Evolutionary conservation across 805 yeast species (phyloP).

Genomic region (Wickerhamomyces tratensis): DNA sequence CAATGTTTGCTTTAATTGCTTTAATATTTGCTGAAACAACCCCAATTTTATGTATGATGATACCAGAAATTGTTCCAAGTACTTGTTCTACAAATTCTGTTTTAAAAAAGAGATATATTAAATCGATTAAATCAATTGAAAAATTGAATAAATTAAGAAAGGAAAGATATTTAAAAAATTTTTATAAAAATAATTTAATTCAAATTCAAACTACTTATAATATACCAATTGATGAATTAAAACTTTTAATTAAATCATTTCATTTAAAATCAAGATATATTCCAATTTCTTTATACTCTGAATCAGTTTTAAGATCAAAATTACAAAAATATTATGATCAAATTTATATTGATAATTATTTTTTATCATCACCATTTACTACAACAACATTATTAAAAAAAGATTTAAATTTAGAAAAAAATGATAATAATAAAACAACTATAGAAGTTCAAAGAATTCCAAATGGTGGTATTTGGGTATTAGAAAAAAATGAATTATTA

Average conservation of each 20-base stretch:
- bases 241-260: constrained; percentile 25
- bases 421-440: constrained; percentile 1
- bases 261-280: constrained; percentile 29
- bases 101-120: constrained; percentile 23
- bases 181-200: constrained; percentile 13
- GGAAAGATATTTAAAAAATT: constrained; percentile 4
- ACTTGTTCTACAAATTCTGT: constrained; percentile 44
- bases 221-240: constrained; percentile 28
- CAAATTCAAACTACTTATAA: constrained; percentile 39
- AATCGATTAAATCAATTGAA: constrained; percentile 11
- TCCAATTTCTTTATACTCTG: constrained; percentile 30
- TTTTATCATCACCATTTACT: constrained; percentile 11
- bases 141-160: constrained; percentile 9
- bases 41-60: constrained; percentile 38
- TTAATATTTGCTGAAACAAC: constrained; percentile 44
- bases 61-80: constrained; percentile 49
- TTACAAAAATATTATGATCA: constrained; percentile 31
- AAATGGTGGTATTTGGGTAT: constrained; percentile 33
- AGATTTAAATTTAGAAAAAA: constrained; percentile 5
- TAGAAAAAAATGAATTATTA: constrained; percentile 41
- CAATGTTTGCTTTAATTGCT: constrained; percentile 38
- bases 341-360: constrained; percentile 43
- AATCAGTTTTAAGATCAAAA: constrained; percentile 24
- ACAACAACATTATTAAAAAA: constrained; percentile 20
- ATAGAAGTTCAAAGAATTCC: constrained; percentile 15